Conservation (phyloP, 1,284 basidiomycete genomes). For the Naganishia sp. region DNA sequence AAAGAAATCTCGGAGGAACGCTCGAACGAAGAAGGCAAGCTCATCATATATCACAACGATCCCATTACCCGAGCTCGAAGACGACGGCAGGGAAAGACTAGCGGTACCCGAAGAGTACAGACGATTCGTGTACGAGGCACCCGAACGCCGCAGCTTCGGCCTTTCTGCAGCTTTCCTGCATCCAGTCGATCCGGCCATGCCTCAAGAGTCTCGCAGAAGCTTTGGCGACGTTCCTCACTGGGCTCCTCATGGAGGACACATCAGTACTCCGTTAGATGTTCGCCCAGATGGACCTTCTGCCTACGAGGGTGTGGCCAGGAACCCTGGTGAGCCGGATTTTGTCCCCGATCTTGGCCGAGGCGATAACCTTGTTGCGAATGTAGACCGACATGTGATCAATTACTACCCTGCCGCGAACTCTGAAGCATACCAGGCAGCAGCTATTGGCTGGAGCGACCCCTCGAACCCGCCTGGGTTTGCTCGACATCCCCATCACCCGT, state of each 20-base stretch:
- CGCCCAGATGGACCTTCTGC: too few species aligned
- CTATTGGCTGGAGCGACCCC: background rate
- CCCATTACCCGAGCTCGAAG: too few species aligned
- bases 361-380: too few species aligned
- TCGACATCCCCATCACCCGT: background rate
- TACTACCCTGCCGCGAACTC: conserved; percentile 5
- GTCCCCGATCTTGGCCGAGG: too few species aligned
- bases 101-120: too few species aligned
- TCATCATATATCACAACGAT: background rate
- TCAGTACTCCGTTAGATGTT: too few species aligned
- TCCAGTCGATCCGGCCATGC: background rate
- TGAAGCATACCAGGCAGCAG: background rate
- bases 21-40: background rate
- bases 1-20: conserved; percentile 14
- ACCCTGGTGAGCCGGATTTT: too few species aligned
- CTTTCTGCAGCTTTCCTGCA: background rate
- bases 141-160: background rate
- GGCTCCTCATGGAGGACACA: background rate
- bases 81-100: too few species aligned
- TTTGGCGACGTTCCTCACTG: background rate
- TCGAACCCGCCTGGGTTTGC: background rate
- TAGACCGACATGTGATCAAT: background rate
- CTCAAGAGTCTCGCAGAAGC: background rate
- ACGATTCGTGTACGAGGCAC: too few species aligned
- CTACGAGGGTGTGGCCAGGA: too few species aligned